Evolutionary conservation across 805 yeast genomes (phyloP).

Genomic region (Lipomyces kockii): DNA sequence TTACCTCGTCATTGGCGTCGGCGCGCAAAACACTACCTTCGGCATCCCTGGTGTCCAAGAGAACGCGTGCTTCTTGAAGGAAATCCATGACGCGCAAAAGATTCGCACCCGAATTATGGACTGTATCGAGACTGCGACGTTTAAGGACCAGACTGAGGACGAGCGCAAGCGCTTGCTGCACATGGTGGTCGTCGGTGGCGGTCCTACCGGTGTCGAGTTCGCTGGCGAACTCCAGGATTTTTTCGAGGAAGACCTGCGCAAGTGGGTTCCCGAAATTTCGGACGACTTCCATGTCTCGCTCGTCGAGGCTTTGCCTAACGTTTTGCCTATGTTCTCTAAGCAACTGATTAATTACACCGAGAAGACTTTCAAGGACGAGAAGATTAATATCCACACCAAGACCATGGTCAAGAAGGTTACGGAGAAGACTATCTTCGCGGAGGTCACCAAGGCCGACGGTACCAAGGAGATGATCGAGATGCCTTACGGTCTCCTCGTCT

Average conservation of each 20-base stretch:
- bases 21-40: slow-evolving; percentile 92
- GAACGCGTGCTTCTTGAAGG: slow-evolving; percentile 86
- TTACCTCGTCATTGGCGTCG: slow-evolving; percentile 88
- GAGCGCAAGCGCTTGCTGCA: slow-evolving; percentile 85
- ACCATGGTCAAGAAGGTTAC: slow-evolving; percentile 89
- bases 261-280: slow-evolving; percentile 87
- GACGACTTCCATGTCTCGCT: slow-evolving; percentile 81
- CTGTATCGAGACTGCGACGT: slow-evolving; percentile 84
- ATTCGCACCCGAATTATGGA: slow-evolving; percentile 84
- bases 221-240: slow-evolving; percentile 97
- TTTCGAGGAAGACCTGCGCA: slow-evolving; percentile 84
- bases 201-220: slow-evolving; percentile 97
- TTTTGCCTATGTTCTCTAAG: slow-evolving; percentile 58
- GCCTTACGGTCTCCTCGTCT: slow-evolving; percentile 90
- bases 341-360: slow-evolving; percentile 69
- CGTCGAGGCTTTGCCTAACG: slow-evolving; percentile 90
- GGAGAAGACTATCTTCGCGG: slow-evolving; percentile 69
- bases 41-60: slow-evolving; percentile 92
- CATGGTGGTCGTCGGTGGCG: slow-evolving; percentile 96
- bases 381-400: slow-evolving; percentile 76
- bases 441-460: slow-evolving; percentile 70
- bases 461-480: slow-evolving; percentile 61
- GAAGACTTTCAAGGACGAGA: slow-evolving; percentile 67
- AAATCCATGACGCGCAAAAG: slow-evolving; percentile 83
- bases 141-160: slow-evolving; percentile 72